Evolutionary conservation across 2,329 filamentous ascomycete species (phyloP).

Genomic region (Fusarium fujikuroi): DNA sequence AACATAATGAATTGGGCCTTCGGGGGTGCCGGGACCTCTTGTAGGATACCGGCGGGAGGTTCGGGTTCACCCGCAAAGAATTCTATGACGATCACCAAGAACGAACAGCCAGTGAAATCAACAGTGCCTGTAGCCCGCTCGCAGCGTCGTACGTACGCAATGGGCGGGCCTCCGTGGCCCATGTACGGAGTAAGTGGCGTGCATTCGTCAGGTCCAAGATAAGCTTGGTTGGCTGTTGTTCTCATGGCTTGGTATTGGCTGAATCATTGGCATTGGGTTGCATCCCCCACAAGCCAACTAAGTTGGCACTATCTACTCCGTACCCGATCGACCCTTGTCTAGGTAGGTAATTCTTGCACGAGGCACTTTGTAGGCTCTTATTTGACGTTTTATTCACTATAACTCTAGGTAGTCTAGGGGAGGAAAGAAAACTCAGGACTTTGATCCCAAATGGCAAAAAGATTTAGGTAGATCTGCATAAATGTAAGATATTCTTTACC

Average conservation of each 20-base stretch:
- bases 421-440: too few relatives aligned
- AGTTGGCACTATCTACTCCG: not conserved
- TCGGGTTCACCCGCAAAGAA: not conserved
- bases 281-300: slow-evolving; percentile 20
- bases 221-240: slow-evolving; percentile 8
- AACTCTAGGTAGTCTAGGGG: not conserved
- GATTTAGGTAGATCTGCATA: too few relatives aligned
- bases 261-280: not conserved
- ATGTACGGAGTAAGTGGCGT: slow-evolving; percentile 12
- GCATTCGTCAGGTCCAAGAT: slow-evolving; percentile 5
- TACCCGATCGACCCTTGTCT: not conserved
- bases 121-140: slow-evolving; percentile 1
- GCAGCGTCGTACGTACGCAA: slow-evolving; percentile 16
- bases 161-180: not conserved
- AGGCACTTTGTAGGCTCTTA: not conserved
- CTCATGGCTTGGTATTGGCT: slow-evolving; percentile 12
- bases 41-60: not conserved
- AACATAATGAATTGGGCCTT: not conserved
- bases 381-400: not conserved
- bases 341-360: not conserved
- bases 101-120: not conserved
- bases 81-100: slow-evolving; percentile 8
- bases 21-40: slow-evolving; percentile 4
- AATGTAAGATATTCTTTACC: too few relatives aligned
- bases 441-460: too few relatives aligned